Conservation (phyloP, 345 rosid species). For the Brassica rapa region DNA sequence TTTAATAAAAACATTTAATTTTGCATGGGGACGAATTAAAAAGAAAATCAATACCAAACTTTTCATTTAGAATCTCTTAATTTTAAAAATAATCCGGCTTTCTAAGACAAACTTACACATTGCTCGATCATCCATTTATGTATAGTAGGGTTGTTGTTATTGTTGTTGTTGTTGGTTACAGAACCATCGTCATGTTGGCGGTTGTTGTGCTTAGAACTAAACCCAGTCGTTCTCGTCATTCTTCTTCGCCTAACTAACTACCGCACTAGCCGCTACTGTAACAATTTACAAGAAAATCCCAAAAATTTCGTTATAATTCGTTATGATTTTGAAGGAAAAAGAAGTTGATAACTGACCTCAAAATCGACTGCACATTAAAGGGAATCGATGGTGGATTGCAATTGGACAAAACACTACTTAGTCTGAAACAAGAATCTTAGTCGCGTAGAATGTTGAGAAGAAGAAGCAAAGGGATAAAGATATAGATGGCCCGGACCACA, state of each 20-base stretch:
- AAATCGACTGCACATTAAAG: constrained; percentile 15
- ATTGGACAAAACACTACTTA: neutral
- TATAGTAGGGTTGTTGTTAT: constrained; percentile 29
- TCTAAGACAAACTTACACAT: neutral
- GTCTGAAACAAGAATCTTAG: neutral
- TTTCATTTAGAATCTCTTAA: neutral
- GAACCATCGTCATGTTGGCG: constrained; percentile 54
- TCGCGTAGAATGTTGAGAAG: neutral
- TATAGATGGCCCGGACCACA: neutral
- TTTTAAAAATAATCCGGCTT: neutral
- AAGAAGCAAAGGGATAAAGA: neutral
- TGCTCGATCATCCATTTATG: neutral
- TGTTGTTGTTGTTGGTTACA: constrained; percentile 16
- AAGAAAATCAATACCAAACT: neutral
- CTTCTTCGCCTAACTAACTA: neutral
- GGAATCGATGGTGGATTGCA: neutral
- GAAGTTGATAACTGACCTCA: constrained; percentile 38
- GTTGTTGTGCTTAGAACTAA: constrained; percentile 45
- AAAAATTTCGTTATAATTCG: neutral
- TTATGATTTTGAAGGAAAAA: constrained; percentile 24
- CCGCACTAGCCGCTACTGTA: constrained; percentile 13
- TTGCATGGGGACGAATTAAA: neutral
- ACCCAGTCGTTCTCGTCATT: constrained; percentile 50
- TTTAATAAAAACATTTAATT: neutral
- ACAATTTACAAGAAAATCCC: neutral